Evolutionary conservation across 1,284 basidiomycete species (phyloP), one percentile per base, ranked within the genome.

Genomic region (Cryptococcus wingfieldii): DNA sequence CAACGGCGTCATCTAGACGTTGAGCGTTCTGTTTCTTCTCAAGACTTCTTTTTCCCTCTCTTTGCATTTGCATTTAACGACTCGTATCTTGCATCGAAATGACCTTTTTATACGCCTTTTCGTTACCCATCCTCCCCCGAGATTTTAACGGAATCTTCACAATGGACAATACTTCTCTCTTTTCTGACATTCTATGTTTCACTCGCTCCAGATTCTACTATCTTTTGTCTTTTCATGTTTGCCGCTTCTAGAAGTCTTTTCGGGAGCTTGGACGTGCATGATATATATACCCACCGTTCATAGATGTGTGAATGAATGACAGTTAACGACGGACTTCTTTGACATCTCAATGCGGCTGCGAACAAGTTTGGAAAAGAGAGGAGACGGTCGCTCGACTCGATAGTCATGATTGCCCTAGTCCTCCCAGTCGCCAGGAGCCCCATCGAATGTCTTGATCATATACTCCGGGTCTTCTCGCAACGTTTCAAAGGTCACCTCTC

Each of bases 1-100:
- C 62, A 62, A 62, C 46, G 71, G 60, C 16, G 62, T 62, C 51
- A 72, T 76, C 56, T 76, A 73, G 62, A n/a, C 23, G n/a, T 25
- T 7, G 45, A 46, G 27, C 18, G 19, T 16, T 23, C 9, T n/a
- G 41, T 16, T 42, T 42, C 14, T 16, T 23, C 19, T 34, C 10
- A 8, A 34, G 41, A 42, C 19, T 13, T 13, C n/a, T 39, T 39
- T n/a, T 42, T 42, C 14, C 9, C 41, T 10, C 41, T 23, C 14
- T 42, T 42, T 42, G 19, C 16, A n/a, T 23, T 13, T 42, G 41
- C 41, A 42, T 42, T 23, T 42, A 23, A 42, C 19, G n/a, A n/a
- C 41, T 23, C 41, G 41, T 42, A 42, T 23, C 41, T 42, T 42
- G 41, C 41, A 42, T 42, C 19, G 41, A 42, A 23, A 42, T 42